phyloP scores from a whole-genome alignment of 2,329 filamentous ascomycete genomes.

The Cryphonectria naterciae region DNA sequence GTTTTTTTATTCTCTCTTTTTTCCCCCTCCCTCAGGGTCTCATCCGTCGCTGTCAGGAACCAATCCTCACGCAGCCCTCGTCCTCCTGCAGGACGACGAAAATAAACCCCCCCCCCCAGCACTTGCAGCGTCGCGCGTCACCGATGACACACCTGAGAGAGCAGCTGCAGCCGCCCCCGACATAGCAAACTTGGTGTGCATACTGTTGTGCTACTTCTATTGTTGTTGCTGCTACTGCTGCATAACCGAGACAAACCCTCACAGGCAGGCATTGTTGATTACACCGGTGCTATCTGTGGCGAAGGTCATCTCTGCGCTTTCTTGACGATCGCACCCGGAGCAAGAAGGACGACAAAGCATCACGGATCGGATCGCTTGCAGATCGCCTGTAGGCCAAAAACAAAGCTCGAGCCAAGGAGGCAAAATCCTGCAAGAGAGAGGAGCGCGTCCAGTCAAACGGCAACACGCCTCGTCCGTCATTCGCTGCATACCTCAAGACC shows the following conservation, averaged over 20 bases:
- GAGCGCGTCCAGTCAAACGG: constrained; percentile 24
- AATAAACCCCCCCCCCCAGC: not conserved
- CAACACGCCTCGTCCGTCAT: constrained; percentile 28
- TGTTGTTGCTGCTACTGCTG: not conserved
- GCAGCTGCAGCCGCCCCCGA: not conserved
- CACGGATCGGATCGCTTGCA: constrained; percentile 5
- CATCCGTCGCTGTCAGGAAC: not conserved
- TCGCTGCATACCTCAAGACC: constrained; percentile 18
- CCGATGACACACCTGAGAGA: not conserved
- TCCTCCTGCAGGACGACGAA: not conserved
- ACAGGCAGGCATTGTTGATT: not conserved
- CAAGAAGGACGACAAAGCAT: constrained; percentile 3
- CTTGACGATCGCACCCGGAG: not conserved
- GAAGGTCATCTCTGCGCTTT: not conserved
- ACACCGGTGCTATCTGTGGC: constrained; percentile 8
- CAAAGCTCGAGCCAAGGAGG: not conserved
- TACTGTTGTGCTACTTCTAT: not conserved
- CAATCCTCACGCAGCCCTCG: not conserved
- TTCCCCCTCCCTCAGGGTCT: not conserved
- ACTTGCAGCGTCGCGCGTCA: not conserved
- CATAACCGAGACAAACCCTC: not conserved
- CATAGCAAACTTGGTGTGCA: not conserved
- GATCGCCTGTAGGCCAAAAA: not conserved
- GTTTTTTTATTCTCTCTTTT: too few species aligned
- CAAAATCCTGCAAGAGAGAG: constrained; percentile 20